A percentile compares a stretch with the other conserved stretches of the same genome.
phyloP scores from a whole-genome alignment of 306 rosid genomes.

The Citrullus colocynthis region DNA sequence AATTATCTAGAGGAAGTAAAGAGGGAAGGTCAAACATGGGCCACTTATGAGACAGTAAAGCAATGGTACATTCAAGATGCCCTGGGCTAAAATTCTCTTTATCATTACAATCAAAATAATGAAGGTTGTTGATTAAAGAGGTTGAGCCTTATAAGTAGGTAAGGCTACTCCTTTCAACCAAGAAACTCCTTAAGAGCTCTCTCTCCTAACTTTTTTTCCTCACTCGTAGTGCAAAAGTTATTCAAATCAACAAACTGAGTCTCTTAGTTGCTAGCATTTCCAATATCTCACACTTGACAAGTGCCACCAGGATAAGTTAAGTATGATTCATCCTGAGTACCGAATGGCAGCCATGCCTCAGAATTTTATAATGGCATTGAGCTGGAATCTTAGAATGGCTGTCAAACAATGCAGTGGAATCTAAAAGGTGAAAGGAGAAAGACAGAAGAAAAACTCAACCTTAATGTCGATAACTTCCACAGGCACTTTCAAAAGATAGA shows the following conservation, averaged over 20 bases:
- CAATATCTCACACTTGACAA: not conserved
- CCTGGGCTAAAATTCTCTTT: not conserved
- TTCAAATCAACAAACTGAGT: not conserved
- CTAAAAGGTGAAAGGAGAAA: not conserved
- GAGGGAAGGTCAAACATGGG: not conserved
- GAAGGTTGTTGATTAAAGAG: not conserved
- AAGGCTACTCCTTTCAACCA: not conserved
- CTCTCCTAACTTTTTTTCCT: not conserved
- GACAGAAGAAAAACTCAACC: slow-evolving; percentile 24
- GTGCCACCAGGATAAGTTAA: not conserved
- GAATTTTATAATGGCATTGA: not conserved
- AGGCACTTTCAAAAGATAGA: slow-evolving; percentile 77
- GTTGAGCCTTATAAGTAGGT: not conserved
- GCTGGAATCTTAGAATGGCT: not conserved
- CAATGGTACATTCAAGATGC: not conserved
- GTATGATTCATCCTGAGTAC: not conserved
- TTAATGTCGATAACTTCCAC: slow-evolving; percentile 61
- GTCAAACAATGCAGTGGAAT: not conserved
- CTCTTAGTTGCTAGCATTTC: not conserved
- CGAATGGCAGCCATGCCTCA: not conserved
- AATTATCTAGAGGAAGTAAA: not conserved
- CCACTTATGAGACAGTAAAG: not conserved
- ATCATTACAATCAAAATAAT: not conserved
- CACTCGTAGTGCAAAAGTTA: not conserved
- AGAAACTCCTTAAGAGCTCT: not conserved